phyloP scores from a whole-genome alignment of 768 basidiomycete genomes.

The Rhodotorula graminis region DNA sequence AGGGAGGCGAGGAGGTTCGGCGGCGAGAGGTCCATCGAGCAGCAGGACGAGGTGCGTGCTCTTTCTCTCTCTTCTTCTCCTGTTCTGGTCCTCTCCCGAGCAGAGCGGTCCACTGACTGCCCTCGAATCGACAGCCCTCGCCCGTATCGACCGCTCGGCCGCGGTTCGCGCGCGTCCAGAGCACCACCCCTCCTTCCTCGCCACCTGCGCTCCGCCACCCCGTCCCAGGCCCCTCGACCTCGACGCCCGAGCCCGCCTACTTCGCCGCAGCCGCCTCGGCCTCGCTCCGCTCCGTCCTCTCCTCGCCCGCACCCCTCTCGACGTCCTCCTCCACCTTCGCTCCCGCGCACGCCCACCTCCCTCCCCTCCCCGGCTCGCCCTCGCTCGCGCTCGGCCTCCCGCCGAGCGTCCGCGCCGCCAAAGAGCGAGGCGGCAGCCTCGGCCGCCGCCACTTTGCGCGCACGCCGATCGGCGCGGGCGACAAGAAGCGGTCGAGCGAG shows the following conservation, averaged over 20 bases:
- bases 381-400: slow-evolving; percentile 2
- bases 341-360: neutral
- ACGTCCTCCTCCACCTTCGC: neutral
- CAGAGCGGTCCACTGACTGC: too few relatives aligned
- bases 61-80: too few relatives aligned
- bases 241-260: slow-evolving; percentile 1
- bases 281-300: slow-evolving; percentile 28
- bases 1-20: slow-evolving; percentile 7
- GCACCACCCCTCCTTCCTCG: neutral
- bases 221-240: slow-evolving; percentile 6
- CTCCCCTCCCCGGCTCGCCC: neutral
- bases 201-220: neutral
- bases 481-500: slow-evolving; percentile 18
- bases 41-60: neutral
- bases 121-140: neutral
- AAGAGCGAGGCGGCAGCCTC: neutral
- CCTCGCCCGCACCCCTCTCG: neutral
- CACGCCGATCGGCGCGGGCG: slow-evolving; percentile 34
- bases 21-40: neutral
- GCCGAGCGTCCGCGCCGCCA: neutral
- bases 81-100: too few relatives aligned
- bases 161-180: neutral
- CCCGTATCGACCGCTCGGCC: neutral
- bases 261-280: slow-evolving; percentile 30
- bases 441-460: slow-evolving; percentile 12